phyloP scores from a whole-genome alignment of 805 yeast genomes.

The Sugiyamaella valdiviana region DNA sequence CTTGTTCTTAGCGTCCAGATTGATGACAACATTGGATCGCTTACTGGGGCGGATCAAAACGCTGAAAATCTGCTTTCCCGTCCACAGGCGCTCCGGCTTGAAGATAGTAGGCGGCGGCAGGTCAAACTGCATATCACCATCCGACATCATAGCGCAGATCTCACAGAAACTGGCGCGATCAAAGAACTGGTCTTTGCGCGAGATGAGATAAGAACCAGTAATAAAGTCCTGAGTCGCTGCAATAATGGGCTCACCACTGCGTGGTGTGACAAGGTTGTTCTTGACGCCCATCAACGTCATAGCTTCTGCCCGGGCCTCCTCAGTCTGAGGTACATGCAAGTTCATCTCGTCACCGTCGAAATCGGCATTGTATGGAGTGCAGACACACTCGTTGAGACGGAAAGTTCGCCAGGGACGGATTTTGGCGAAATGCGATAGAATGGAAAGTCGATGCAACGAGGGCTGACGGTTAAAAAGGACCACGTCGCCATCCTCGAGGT shows the following conservation, averaged over 20 bases:
- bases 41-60: slow-evolving; percentile 78
- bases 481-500: slow-evolving; percentile 93
- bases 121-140: slow-evolving; percentile 81
- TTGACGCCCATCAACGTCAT: slow-evolving; percentile 97
- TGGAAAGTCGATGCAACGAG: slow-evolving; percentile 88
- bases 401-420: slow-evolving; percentile 98
- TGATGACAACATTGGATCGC: slow-evolving; percentile 71
- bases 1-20: slow-evolving; percentile 90
- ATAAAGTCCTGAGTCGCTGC: slow-evolving; percentile 99
- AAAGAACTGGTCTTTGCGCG: slow-evolving; percentile 88
- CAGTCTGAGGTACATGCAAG: slow-evolving; percentile 97
- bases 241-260: slow-evolving; percentile 97
- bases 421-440: slow-evolving; percentile 91
- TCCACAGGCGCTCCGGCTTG: slow-evolving; percentile 89
- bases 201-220: slow-evolving; percentile 88
- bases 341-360: slow-evolving; percentile 99
- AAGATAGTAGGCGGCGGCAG: slow-evolving; percentile 91
- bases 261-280: slow-evolving; percentile 88
- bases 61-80: slow-evolving; percentile 94
- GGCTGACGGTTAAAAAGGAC: slow-evolving; percentile 97
- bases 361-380: slow-evolving; percentile 99
- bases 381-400: slow-evolving; percentile 95
- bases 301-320: slow-evolving; percentile 99
- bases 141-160: slow-evolving; percentile 90
- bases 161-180: slow-evolving; percentile 82